Evolutionary conservation across 2,329 filamentous ascomycete species (phyloP).

Genomic region (Xylaria sp.): DNA sequence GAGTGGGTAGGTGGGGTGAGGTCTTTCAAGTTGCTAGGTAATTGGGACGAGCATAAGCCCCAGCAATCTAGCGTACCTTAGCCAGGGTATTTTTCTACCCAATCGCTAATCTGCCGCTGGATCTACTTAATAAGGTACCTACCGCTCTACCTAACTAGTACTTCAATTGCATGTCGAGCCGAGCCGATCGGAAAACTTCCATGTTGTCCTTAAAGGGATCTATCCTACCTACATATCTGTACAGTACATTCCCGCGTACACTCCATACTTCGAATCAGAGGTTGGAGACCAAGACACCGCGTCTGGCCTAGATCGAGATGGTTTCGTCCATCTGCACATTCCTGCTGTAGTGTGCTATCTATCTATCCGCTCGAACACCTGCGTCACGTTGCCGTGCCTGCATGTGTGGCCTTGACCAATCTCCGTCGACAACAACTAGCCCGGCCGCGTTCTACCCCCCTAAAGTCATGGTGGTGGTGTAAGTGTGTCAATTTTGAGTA

Average conservation of each 20-base stretch:
- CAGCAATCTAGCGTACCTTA: too few relatives aligned
- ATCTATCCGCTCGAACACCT: neutral
- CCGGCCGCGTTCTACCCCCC: neutral
- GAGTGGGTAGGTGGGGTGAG: too few relatives aligned
- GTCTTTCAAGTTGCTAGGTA: too few relatives aligned
- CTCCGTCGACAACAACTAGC: too few relatives aligned
- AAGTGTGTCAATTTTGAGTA: neutral
- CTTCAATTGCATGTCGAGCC: neutral
- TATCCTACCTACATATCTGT: neutral
- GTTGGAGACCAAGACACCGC: neutral
- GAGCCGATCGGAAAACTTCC: neutral
- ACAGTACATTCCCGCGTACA: neutral
- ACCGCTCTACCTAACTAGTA: too few relatives aligned
- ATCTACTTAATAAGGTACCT: too few relatives aligned
- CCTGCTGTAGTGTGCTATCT: neutral
- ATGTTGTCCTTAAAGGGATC: neutral
- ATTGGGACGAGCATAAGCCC: too few relatives aligned
- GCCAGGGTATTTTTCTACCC: too few relatives aligned
- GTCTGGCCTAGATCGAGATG: neutral
- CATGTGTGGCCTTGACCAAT: too few relatives aligned
- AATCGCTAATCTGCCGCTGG: too few relatives aligned
- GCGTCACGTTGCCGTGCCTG: too few relatives aligned
- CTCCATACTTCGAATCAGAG: neutral
- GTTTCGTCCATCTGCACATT: neutral
- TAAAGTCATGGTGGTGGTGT: constrained; percentile 9